A percentile compares a stretch with the other conserved stretches of the same genome.
Evolutionary conservation across 2,329 filamentous ascomycete genomes (phyloP).

Genomic region (Mariannaea sp.): DNA sequence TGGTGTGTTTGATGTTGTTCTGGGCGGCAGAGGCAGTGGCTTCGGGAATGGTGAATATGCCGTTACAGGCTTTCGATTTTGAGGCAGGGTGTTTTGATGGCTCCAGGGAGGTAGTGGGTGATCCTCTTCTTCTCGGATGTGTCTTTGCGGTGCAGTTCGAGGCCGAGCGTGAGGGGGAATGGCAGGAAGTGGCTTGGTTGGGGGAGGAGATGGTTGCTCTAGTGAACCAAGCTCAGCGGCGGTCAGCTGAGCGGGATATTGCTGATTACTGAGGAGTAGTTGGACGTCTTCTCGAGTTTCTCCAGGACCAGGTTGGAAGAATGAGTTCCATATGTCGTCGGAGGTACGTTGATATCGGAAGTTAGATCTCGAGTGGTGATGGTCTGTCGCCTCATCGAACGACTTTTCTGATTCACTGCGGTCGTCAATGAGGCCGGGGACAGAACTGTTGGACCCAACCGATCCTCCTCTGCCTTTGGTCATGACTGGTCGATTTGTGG

Average conservation of each 20-base stretch:
- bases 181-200: neutral
- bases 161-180: neutral
- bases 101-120: slow-evolving; percentile 37
- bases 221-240: neutral
- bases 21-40: slow-evolving; percentile 42
- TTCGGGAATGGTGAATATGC: slow-evolving; percentile 52
- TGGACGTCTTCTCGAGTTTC: neutral
- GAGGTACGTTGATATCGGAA: slow-evolving; percentile 53
- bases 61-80: slow-evolving; percentile 34
- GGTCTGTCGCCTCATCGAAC: slow-evolving; percentile 49
- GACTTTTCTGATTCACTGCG: slow-evolving; percentile 57
- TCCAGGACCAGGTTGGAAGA: slow-evolving; percentile 45
- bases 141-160: neutral
- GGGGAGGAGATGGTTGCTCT: neutral
- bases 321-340: slow-evolving; percentile 56
- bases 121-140: neutral
- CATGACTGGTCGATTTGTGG: slow-evolving; percentile 30
- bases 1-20: slow-evolving; percentile 32
- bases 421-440: slow-evolving; percentile 57
- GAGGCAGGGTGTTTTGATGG: slow-evolving; percentile 28
- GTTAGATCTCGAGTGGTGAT: too few species aligned
- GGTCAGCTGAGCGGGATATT: slow-evolving; percentile 41
- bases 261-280: slow-evolving; percentile 25
- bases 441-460: slow-evolving; percentile 51
- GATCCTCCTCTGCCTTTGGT: slow-evolving; percentile 46